Base-by-base conservation (phyloP, 2,329 filamentous ascomycete genomes). In the Fusarium tuaranense region DNA sequence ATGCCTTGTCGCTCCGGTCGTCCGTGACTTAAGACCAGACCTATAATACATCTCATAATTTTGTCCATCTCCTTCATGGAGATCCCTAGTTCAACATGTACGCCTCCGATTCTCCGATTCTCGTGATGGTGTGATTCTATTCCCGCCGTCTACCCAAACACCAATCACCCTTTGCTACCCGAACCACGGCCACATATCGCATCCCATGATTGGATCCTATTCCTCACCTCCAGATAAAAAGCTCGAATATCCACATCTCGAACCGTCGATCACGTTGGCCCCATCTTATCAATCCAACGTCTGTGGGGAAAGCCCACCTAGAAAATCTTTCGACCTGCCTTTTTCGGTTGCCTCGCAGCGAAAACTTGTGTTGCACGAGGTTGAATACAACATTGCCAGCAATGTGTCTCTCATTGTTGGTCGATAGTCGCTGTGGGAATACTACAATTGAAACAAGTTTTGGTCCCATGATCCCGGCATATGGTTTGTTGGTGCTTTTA, bases 251-350 rank as follows among this genome's bases (percentile, higher is more conserved):
- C 48, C 48, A 53, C 48, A 53, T 4, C 48, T 32, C 12, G 1
- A 55, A 5, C 48, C 7, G 48, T 55, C 14, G 48, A 32, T 55
- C 48, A 20, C 48, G 14, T 14, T 5, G 25, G 27, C 48, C 27
- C 48, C 48, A 55, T 55, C 48, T 55, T 55, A 55, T 55, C 48
- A 32, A 55, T 55, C 27, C 48, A 55, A 55, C 48, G 48, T 32
- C 27, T 53, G 48, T 32, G 48, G 48, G 18, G 48, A 53, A 53
- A 32, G 48, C 48, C 27, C 48, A 34, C 48, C 25, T 55, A 20
- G 27, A 18, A 55, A n/a, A 30, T 30, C 27, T 55, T 55, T 32
- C 10, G 25, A 53, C 48, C 48, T 53, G 48, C 48, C 48, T 53
- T 25, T 30, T 53, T 30, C 18, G 48, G 48, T 10, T 53, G 48